Conservation (phyloP, 1,139 yeast species). For the Sugiyamaella pinicola region DNA sequence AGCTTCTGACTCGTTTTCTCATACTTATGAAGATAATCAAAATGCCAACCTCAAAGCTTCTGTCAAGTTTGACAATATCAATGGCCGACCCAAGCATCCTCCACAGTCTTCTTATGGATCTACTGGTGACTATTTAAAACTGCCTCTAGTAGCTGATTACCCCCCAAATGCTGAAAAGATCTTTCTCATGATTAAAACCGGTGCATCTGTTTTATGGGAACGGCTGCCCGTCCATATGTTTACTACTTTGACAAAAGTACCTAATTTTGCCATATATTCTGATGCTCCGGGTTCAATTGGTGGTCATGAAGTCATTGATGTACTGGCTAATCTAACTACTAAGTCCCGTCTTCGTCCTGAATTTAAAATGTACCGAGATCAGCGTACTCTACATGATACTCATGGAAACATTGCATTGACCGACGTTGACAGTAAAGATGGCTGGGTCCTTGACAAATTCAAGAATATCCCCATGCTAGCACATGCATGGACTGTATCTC, state of each 20-base stretch:
- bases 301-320: constrained; percentile 42
- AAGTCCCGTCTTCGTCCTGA: constrained; percentile 27
- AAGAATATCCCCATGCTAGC: constrained; percentile 44
- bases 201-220: constrained; percentile 42
- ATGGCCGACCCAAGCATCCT: constrained; percentile 13
- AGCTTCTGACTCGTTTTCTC: constrained; percentile 24
- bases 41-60: neutral
- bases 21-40: constrained; percentile 4
- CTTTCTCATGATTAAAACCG: constrained; percentile 44
- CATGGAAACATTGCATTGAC: constrained; percentile 26
- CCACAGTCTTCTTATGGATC: constrained; percentile 15
- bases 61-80: constrained; percentile 1
- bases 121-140: constrained; percentile 29
- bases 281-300: constrained; percentile 40
- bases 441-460: constrained; percentile 42
- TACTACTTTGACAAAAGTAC: constrained; percentile 42
- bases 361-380: constrained; percentile 35
- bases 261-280: constrained; percentile 42
- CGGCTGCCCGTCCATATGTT: constrained; percentile 44
- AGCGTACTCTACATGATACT: constrained; percentile 31
- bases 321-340: constrained; percentile 36
- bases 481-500: constrained; percentile 38
- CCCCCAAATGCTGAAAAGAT: constrained; percentile 30
- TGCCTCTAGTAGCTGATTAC: constrained; percentile 31
- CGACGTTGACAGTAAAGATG: constrained; percentile 23